Evolutionary conservation across 352 stramenopile genomes (phyloP).

Genomic region (Phytophthora foliorum): DNA sequence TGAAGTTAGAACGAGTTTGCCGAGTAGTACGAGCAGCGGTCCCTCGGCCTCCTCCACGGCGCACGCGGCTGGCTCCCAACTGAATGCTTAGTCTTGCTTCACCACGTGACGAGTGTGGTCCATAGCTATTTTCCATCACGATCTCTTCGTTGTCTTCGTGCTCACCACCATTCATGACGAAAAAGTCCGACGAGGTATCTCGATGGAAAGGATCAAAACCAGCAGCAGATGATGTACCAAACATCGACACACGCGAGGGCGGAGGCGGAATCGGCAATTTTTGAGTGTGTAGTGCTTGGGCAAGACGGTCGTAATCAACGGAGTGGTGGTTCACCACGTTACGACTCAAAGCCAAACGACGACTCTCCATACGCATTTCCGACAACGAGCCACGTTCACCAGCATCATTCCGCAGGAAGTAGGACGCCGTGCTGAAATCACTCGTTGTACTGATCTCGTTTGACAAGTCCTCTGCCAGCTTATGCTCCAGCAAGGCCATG

Average conservation of each 20-base stretch:
- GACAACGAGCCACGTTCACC: slow-evolving; percentile 26
- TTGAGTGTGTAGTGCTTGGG: slow-evolving; percentile 39
- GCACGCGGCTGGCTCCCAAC: slow-evolving; percentile 19
- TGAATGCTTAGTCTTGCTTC: slow-evolving; percentile 14
- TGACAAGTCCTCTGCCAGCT: slow-evolving; percentile 45
- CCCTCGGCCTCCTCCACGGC: background rate
- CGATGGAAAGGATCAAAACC: slow-evolving; percentile 35
- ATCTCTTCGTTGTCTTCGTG: slow-evolving; percentile 42
- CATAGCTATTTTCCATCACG: slow-evolving; percentile 48
- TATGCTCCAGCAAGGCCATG: slow-evolving; percentile 67
- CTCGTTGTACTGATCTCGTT: slow-evolving; percentile 59
- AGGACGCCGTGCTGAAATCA: slow-evolving; percentile 58
- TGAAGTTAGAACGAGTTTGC: background rate
- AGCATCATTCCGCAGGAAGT: slow-evolving; percentile 49
- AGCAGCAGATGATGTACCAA: slow-evolving; percentile 50
- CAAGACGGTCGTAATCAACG: slow-evolving; percentile 62
- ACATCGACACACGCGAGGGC: slow-evolving; percentile 73
- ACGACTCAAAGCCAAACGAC: slow-evolving; percentile 49
- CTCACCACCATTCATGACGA: no score
- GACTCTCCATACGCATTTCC: slow-evolving; percentile 51
- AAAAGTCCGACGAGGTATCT: no score
- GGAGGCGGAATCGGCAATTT: slow-evolving; percentile 56
- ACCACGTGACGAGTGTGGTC: slow-evolving; percentile 25
- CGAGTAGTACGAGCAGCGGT: background rate
- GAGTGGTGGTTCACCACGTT: slow-evolving; percentile 77